phyloP scores from a whole-genome alignment of 2,329 filamentous ascomycete genomes.

The Fusarium brevicatenulatum region DNA sequence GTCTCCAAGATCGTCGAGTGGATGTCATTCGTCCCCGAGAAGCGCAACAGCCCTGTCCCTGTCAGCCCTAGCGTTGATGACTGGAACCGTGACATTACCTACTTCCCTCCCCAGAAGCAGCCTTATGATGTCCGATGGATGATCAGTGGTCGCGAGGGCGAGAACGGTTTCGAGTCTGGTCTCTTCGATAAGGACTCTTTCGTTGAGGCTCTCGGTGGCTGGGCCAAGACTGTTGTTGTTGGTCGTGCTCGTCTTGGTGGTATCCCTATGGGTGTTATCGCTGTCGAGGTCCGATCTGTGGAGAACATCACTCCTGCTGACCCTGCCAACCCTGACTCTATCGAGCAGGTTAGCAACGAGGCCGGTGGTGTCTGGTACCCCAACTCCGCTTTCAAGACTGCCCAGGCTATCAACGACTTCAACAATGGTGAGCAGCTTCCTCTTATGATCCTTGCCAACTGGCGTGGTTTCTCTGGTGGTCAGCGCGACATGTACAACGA shows the following conservation, averaged over 20 bases:
- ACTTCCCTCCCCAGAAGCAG: conserved; percentile 83
- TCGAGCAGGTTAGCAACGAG: conserved; percentile 93
- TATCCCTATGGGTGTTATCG: conserved; percentile 98
- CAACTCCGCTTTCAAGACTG: conserved; percentile 99
- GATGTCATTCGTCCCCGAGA: conserved; percentile 97
- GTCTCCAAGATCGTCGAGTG: conserved; percentile 98
- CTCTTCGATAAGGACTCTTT: conserved; percentile 98
- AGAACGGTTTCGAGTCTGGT: conserved; percentile 81
- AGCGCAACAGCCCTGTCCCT: conserved; percentile 92
- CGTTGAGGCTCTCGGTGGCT: conserved; percentile 94
- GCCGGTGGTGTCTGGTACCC: conserved; percentile 99
- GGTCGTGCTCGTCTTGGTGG: conserved; percentile 96
- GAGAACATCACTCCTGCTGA: conserved; percentile 98
- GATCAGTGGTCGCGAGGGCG: conserved; percentile 86
- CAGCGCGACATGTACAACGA: conserved; percentile 99
- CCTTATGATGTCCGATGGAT: conserved; percentile 94
- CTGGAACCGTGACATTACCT: conserved; percentile 94
- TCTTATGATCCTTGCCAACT: conserved; percentile 99
- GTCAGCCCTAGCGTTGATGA: conserved; percentile 85
- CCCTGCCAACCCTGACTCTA: conserved; percentile 97
- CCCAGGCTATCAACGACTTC: conserved; percentile 98
- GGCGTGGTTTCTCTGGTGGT: conserved; percentile 99
- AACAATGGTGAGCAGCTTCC: conserved; percentile 98
- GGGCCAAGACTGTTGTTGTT: conserved; percentile 96
- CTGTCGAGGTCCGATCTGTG: conserved; percentile 92